Percentiles rank a stretch among this genome's conserved stretches.
phyloP scores from a whole-genome alignment of 352 stramenopile species.

The Hyaloperonospora arabidopsidis region DNA sequence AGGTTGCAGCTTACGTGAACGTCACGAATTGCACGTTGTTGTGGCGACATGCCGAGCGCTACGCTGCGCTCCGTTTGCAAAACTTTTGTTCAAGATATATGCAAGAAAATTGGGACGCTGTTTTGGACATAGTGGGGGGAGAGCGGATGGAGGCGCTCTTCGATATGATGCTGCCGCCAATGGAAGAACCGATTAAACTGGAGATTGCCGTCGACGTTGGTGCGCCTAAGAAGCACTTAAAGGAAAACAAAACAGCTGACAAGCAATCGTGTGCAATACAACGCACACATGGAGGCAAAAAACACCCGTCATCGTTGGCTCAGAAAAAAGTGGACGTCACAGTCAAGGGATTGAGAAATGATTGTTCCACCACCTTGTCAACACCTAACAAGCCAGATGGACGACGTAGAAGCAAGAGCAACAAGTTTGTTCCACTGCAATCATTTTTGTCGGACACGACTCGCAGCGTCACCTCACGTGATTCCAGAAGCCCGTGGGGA shows the following conservation, averaged over 20 bases:
- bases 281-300: background rate
- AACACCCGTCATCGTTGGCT: background rate
- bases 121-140: slow-evolving; percentile 53
- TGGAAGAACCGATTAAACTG: slow-evolving; percentile 18
- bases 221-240: slow-evolving; percentile 2
- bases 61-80: slow-evolving; percentile 38
- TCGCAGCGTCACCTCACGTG: background rate
- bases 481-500: slow-evolving; percentile 14
- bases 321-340: background rate
- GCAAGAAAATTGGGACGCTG: slow-evolving; percentile 61
- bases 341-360: background rate
- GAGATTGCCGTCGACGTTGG: slow-evolving; percentile 8
- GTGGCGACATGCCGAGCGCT: slow-evolving; percentile 52
- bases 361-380: background rate
- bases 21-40: slow-evolving; percentile 50
- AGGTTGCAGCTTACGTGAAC: slow-evolving; percentile 45
- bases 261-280: slow-evolving; percentile 11
- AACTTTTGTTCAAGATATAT: slow-evolving; percentile 55
- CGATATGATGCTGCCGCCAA: slow-evolving; percentile 46
- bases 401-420: slow-evolving; percentile 22
- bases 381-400: slow-evolving; percentile 11
- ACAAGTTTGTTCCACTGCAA: slow-evolving; percentile 55
- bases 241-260: slow-evolving; percentile 14
- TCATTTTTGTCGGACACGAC: slow-evolving; percentile 35
- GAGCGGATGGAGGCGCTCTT: slow-evolving; percentile 59